Evolutionary conservation across 306 rosid species (phyloP), one percentile per base, ranked within the genome.

Genomic region (Castanopsis chinensis): DNA sequence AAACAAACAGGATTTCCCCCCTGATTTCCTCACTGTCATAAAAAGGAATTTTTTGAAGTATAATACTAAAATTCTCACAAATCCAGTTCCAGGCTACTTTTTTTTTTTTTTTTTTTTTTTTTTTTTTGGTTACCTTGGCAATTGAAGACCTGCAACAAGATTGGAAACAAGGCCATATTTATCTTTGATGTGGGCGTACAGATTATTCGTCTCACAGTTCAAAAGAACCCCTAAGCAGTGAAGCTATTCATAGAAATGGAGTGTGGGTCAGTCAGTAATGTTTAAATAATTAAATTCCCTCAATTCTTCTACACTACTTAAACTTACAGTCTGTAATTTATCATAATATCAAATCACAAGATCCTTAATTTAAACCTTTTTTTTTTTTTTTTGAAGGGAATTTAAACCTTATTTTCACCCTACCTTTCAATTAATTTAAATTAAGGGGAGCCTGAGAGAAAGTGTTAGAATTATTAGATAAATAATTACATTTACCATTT

Each of bases 151-250:
- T 11, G 83, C 84, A 54, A 93, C 88, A 55, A 95, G 97, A 87
- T 88, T 84, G 63, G 87, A 82, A 74, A 91, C 72, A 73, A 95
- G 96, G 72, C 83, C 79, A 78, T 55, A 58, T 18, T 83, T 75
- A 67, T 89, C 90, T 69, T 82, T 88, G 81, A 95, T 89, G 74
- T 85, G 87, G 43, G 63, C 83, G 37, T 63, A 82, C 57, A 84
- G 83, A 88, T 88, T 86, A 73, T 68, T 92, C 68, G 80, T 85
- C 82, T 85, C 86, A 79, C 83, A 84, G 60, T 91, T 91, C 49
- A 95, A 82, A 19, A 95, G 94, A 86, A 83, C 81, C 59, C 98
- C 98, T 5, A 93, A 81, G 79, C 96, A 91, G 84, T 95, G 98
- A 78, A 95, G 90, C 99, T 95, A 88, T 81, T 78, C 35, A 78